Evolutionary conservation across 176 grass and related monocot genomes (phyloP).

Genomic region (Chrysopogon serrulatus): DNA sequence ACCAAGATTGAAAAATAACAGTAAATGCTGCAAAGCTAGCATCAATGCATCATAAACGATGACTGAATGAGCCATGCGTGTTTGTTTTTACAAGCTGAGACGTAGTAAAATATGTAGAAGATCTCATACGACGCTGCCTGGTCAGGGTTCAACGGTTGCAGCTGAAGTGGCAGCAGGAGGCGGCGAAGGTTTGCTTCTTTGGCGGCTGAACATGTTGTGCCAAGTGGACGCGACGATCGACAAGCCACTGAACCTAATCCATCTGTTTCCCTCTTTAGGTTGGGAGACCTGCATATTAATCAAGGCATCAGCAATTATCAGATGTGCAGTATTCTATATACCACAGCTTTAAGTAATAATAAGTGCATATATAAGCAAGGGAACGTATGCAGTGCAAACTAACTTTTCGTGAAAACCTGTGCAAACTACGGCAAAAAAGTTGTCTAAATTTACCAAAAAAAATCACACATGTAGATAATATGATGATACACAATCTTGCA

Average conservation of each 20-base stretch:
- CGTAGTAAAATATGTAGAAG: neutral
- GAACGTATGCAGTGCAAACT: too few species aligned
- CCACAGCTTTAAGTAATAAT: too few species aligned
- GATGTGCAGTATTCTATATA: neutral
- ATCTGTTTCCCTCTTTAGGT: constrained; percentile 1
- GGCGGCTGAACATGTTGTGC: constrained; percentile 25
- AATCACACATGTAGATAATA: too few species aligned
- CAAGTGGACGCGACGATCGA: constrained; percentile 2
- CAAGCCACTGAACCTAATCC: constrained; percentile 24
- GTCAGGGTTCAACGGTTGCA: neutral
- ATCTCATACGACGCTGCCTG: neutral
- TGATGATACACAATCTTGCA: too few species aligned
- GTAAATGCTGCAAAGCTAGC: constrained; percentile 5
- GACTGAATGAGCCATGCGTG: constrained; percentile 26
- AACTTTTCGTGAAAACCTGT: too few species aligned
- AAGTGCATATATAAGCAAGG: too few species aligned
- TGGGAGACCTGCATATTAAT: constrained; percentile 5
- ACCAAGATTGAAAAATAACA: constrained; percentile 14
- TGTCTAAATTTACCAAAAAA: too few species aligned
- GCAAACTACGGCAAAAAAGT: too few species aligned
- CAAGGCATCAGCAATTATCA: neutral
- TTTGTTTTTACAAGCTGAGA: constrained; percentile 15
- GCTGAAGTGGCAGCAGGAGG: neutral
- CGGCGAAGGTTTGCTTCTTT: constrained; percentile 4
- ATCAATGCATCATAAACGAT: neutral